Percentiles rank a stretch among this genome's conserved stretches.
Evolutionary conservation across 345 rosid species (phyloP).

Genomic region (Anastatica hierochuntica): DNA sequence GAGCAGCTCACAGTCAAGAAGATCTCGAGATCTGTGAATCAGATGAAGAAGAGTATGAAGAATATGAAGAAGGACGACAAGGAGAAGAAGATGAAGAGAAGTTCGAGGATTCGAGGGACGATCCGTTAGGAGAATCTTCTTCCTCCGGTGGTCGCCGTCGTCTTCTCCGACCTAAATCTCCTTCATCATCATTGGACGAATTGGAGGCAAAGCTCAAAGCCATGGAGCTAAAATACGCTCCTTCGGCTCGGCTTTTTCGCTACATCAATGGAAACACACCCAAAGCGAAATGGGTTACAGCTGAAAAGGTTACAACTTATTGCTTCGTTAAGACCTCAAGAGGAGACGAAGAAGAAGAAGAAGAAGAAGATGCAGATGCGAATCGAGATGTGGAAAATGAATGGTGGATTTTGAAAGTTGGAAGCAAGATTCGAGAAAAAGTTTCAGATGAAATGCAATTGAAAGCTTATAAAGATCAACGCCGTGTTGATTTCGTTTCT

Average conservation of each 20-base stretch:
- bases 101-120: constrained; percentile 41
- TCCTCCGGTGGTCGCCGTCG: constrained; percentile 21
- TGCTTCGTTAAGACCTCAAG: constrained; percentile 42
- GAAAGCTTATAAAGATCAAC: constrained; percentile 64
- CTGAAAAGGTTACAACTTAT: constrained; percentile 53
- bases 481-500: constrained; percentile 86
- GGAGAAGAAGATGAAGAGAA: constrained; percentile 36
- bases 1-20: constrained; percentile 58
- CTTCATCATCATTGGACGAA: constrained; percentile 40
- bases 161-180: constrained; percentile 26
- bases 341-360: constrained; percentile 28
- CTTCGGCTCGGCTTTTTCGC: constrained; percentile 52
- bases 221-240: constrained; percentile 59
- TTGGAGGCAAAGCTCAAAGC: constrained; percentile 56
- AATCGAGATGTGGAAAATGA: constrained; percentile 31
- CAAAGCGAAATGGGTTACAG: constrained; percentile 67
- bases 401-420: constrained; percentile 65
- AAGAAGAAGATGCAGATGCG: constrained; percentile 34
- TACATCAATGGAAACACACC: constrained; percentile 70
- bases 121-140: constrained; percentile 39
- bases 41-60: constrained; percentile 38
- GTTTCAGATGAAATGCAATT: constrained; percentile 58
- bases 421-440: constrained; percentile 44
- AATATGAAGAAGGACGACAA: constrained; percentile 31
- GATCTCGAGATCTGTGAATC: constrained; percentile 60